Evolutionary conservation across 306 rosid species (phyloP).

Genomic region (Vigna trinervia): DNA sequence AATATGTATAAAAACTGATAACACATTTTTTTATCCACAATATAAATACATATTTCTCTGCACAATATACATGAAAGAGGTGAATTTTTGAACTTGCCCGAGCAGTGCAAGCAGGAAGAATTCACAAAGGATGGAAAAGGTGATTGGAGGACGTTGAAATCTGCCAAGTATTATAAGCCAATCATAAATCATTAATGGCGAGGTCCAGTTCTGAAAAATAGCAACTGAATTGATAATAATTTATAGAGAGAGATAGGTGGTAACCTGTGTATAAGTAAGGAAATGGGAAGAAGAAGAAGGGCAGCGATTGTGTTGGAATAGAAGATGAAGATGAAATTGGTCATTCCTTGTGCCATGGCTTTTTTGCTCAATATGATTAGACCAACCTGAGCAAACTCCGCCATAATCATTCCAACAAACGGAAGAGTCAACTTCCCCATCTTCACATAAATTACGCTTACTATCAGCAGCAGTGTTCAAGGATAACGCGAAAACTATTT

Average conservation of each 20-base stretch:
- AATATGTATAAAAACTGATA: no score
- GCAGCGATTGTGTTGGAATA: constrained; percentile 74
- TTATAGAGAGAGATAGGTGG: background rate
- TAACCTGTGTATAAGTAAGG: constrained; percentile 61
- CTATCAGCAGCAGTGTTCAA: background rate
- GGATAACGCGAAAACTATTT: background rate
- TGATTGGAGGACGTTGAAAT: constrained; percentile 62
- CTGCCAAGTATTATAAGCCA: constrained; percentile 36
- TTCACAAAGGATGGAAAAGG: constrained; percentile 53
- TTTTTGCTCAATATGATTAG: constrained; percentile 72
- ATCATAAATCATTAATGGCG: background rate
- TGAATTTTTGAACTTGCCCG: constrained; percentile 55
- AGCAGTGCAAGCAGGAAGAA: constrained; percentile 68
- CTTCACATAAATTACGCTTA: background rate
- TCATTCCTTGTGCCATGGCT: constrained; percentile 73
- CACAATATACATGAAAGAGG: background rate
- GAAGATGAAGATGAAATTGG: constrained; percentile 70
- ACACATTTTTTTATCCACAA: no score
- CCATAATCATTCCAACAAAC: constrained; percentile 69
- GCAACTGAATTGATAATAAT: background rate
- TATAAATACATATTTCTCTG: no score
- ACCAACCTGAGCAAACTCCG: constrained; percentile 73
- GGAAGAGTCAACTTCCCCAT: constrained; percentile 61
- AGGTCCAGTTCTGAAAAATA: background rate
- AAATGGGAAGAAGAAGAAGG: constrained; percentile 70